Evolutionary conservation across 768 basidiomycete genomes (phyloP).

Genomic region (Termitomyces sp.): DNA sequence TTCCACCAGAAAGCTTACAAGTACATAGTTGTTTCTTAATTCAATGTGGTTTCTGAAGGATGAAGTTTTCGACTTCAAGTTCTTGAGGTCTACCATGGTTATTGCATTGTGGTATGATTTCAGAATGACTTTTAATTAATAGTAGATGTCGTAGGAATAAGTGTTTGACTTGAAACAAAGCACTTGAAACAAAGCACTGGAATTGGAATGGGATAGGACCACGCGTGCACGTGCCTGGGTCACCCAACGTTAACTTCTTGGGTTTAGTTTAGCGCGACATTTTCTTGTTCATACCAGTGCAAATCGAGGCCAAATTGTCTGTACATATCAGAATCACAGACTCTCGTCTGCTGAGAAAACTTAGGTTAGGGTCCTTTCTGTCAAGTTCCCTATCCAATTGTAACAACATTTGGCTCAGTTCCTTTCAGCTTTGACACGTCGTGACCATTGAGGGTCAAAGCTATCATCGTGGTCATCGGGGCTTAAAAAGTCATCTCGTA

Average conservation of each 20-base stretch:
- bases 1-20: neutral
- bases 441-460: slow-evolving; percentile 13
- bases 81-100: neutral
- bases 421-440: slow-evolving; percentile 12
- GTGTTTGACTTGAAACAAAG: neutral
- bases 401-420: neutral
- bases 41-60: neutral
- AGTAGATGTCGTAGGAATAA: neutral
- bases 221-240: slow-evolving; percentile 10
- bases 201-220: too few species aligned
- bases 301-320: neutral
- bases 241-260: neutral
- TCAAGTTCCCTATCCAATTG: neutral
- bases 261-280: neutral
- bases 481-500: slow-evolving; percentile 27
- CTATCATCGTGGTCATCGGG: slow-evolving; percentile 16
- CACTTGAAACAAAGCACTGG: neutral
- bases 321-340: neutral
- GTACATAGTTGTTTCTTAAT: too few species aligned
- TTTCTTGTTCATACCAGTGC: neutral
- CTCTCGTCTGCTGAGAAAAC: neutral
- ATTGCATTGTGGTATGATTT: neutral
- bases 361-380: slow-evolving; percentile 1
- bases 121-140: neutral
- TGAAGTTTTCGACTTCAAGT: neutral